phyloP scores from a whole-genome alignment of 2,329 filamentous ascomycete genomes.

The Alternaria longipes region DNA sequence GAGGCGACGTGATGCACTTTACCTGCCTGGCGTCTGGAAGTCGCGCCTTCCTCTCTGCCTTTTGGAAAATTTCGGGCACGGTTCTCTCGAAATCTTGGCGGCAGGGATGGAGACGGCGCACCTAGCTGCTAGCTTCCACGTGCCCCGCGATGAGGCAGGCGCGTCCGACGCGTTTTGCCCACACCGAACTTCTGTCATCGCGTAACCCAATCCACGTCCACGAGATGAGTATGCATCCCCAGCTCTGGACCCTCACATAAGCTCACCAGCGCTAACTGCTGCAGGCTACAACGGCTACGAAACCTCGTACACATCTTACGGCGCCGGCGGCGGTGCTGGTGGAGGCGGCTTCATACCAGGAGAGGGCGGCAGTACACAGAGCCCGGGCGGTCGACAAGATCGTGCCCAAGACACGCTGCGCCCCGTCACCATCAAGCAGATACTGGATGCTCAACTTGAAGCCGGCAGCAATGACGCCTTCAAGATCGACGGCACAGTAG shows the following conservation, averaged over 20 bases:
- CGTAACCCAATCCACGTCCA: constrained; percentile 19
- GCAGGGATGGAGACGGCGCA: constrained; percentile 15
- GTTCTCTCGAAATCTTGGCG: constrained; percentile 40
- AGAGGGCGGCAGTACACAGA: constrained; percentile 59
- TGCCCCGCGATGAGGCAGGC: constrained; percentile 33
- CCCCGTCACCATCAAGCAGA: constrained; percentile 94
- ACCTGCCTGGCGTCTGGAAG: constrained; percentile 14
- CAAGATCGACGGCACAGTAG: constrained; percentile 78
- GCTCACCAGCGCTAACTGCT: constrained; percentile 17
- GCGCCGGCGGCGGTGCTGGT: constrained; percentile 62
- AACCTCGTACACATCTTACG: constrained; percentile 65
- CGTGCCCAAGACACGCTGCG: constrained; percentile 87
- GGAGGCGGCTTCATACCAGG: constrained; percentile 69
- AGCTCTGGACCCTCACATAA: neutral
- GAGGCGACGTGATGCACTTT: constrained; percentile 21
- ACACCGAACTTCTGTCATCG: constrained; percentile 20
- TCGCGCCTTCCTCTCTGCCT: constrained; percentile 6
- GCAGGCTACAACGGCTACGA: constrained; percentile 53
- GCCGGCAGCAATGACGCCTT: constrained; percentile 71
- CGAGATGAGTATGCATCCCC: constrained; percentile 31
- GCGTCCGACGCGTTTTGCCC: constrained; percentile 45
- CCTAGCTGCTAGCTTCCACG: constrained; percentile 17
- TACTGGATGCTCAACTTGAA: constrained; percentile 74
- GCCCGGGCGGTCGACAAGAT: constrained; percentile 53
- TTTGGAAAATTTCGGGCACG: constrained; percentile 37